Evolutionary conservation across 208 protist species (phyloP).

Genomic region (Porcisia hertigi): DNA sequence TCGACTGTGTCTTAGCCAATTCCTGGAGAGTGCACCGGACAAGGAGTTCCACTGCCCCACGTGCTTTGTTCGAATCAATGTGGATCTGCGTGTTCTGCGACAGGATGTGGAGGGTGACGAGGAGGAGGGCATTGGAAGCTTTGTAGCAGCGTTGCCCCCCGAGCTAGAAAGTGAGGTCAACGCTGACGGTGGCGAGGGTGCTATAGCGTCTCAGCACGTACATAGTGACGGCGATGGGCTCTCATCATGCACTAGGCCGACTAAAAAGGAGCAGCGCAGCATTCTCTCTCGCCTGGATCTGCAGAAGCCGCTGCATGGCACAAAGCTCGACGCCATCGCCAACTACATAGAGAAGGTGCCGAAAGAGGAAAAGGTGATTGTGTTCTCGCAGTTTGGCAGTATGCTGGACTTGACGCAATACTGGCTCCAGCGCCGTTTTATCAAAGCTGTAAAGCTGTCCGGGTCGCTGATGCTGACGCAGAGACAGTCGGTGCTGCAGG

Average conservation of each 20-base stretch:
- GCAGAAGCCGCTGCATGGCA: slow-evolving; percentile 79
- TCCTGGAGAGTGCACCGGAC: slow-evolving; percentile 83
- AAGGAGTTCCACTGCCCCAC: slow-evolving; percentile 81
- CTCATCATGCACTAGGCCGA: not conserved
- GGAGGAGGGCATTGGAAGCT: slow-evolving; percentile 36
- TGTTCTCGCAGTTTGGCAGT: slow-evolving; percentile 96
- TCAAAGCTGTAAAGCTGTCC: slow-evolving; percentile 90
- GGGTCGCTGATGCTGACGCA: slow-evolving; percentile 88
- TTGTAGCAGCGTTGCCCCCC: slow-evolving; percentile 64
- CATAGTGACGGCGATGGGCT: slow-evolving; percentile 1
- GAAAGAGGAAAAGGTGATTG: slow-evolving; percentile 89
- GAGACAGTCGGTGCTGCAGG: slow-evolving; percentile 81
- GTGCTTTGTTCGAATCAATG: slow-evolving; percentile 86
- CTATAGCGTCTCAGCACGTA: slow-evolving; percentile 12
- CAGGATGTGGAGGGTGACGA: slow-evolving; percentile 62
- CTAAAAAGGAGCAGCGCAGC: slow-evolving; percentile 47
- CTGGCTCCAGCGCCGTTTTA: slow-evolving; percentile 66
- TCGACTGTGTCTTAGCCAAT: slow-evolving; percentile 80
- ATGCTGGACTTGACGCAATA: slow-evolving; percentile 96
- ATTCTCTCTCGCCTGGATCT: slow-evolving; percentile 79
- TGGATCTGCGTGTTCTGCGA: slow-evolving; percentile 81
- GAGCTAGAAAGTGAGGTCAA: slow-evolving; percentile 60
- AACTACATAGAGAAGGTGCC: slow-evolving; percentile 78
- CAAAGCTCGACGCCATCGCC: slow-evolving; percentile 90
- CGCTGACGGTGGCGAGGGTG: slow-evolving; percentile 12